Evolutionary conservation across 2,329 filamentous ascomycete species (phyloP).

Genomic region (Trichocomaceae sp.): DNA sequence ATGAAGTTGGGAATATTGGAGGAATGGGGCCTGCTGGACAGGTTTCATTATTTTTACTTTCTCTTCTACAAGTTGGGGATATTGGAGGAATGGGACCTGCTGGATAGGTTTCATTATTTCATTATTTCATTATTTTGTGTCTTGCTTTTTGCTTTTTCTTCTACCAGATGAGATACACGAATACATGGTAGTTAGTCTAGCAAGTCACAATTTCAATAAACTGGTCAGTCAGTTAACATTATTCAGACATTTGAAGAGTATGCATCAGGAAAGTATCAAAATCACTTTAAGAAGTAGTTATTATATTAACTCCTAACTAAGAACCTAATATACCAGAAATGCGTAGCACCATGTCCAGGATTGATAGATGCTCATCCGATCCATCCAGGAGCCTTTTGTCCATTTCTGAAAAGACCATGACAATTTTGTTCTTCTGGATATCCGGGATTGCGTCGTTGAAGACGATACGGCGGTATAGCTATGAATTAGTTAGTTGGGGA

Average conservation of each 20-base stretch:
- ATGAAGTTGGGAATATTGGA: too few relatives aligned
- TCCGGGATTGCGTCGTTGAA: conserved; percentile 80
- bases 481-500: conserved; percentile 2
- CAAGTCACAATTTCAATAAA: not conserved
- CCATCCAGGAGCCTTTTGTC: conserved; percentile 94
- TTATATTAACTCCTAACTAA: not conserved
- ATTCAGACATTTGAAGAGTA: not conserved
- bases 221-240: not conserved
- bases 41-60: too few relatives aligned
- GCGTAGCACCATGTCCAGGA: conserved; percentile 76
- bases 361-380: conserved; percentile 86
- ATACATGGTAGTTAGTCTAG: not conserved
- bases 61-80: too few relatives aligned
- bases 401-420: conserved; percentile 81
- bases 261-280: not conserved
- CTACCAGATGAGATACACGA: not conserved
- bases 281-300: not conserved
- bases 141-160: not conserved
- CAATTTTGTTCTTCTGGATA: conserved; percentile 82
- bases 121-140: not conserved
- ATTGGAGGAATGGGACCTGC: too few relatives aligned
- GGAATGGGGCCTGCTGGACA: too few relatives aligned
- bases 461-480: conserved; percentile 66
- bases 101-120: too few relatives aligned
- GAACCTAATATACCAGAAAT: conserved; percentile 64